Evolutionary conservation across 2,329 filamentous ascomycete genomes (phyloP), one percentile per base, ranked within the genome.

Genomic region (Zarea fungicola): DNA sequence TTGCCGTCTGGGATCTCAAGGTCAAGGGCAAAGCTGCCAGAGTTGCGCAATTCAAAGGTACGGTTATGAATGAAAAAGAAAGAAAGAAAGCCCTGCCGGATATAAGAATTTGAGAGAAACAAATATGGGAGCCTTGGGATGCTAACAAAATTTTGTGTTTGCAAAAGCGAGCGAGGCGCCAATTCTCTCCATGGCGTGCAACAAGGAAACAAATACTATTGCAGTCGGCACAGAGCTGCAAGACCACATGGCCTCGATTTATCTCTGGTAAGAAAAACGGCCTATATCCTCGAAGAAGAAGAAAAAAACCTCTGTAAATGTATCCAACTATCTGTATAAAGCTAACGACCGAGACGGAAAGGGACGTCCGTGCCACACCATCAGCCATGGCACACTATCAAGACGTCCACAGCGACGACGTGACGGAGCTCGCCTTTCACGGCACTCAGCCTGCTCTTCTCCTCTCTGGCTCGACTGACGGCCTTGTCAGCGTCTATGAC

Each of bases 381-480:
- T 55, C 66, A 1, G 68, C 76, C 19, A 71, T 69, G 42, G 69
- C 76, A 36, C 71, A 77, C 52, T 85, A 85, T 63, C 73, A 77
- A 42, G 81, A 85, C 57, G 75, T 83, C 26, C 83, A 86, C 64
- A 83, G 78, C 57, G 83, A 86, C 64, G 83, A 86, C 62, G 71
- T 85, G 41, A 85, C 82, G 28, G 77, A 82, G 13, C 65, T 72
- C 3, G 51, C 58, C 60, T 82, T 83, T 58, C 83, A 87, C 63
- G 82, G 83, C 0, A 69, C 66, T 3, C 70, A 78, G 42, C 73
- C 78, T 1, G 73, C 77, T 37, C 70, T 87, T 14, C 76, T 92
- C 6, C 73, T 92, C 10, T 89, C 86, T 1, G 86, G 85, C 36
- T 89, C 85, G 31, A 92, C 87, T 13, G 88, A 93, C 65, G 87